Base-by-base conservation (phyloP, 345 rosid species). In the Ceriops tagal region DNA sequence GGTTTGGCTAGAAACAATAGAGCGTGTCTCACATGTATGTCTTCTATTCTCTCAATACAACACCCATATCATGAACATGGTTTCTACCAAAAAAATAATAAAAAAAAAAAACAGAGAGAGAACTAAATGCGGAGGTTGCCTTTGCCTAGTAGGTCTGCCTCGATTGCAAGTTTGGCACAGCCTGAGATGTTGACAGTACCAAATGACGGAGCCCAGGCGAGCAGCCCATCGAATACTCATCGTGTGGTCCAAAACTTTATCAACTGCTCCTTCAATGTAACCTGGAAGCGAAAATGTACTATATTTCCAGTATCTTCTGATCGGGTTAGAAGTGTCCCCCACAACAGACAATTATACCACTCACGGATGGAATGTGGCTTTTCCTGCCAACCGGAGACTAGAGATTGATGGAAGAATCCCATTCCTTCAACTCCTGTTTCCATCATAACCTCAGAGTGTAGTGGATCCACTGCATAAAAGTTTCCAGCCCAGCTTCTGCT, bases 351-450 rank as follows among this genome's bases (percentile, higher is more conserved):
- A 59, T 81, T 71, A 78, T 61, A 64, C 76, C 68, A 55, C 20
- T 78, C 80, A 78, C 80, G 78, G 68, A 69, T 57, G 78, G 78
- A 72, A 67, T 76, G 81, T 83, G 84, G 56, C 27, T 64, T 64
- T n/a, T 43, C 49, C 51, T 69, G 74, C 68, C 59, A 20, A 31
- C 52, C 37, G 0, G 19, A 26, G 22, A 67, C 52, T 66, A 5
- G 21, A n/a, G 28, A 67, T 52, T 9, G 49, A 68, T 43, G 15
- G 65, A 60, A 22, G 66, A 30, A 63, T 64, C 73, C 58, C 58
- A 53, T 70, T 56, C 59, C 55, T 4, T 39, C 26, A 26, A 27
- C 32, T 56, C 71, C 26, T 31, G 5, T 58, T 59, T 68, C 71
- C 62, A 67, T 39, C 35, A 58, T 55, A 18, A 1, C 1, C 4